Evolutionary conservation across 352 stramenopile species (phyloP).

Genomic region (Phytophthora chlamydospora): DNA sequence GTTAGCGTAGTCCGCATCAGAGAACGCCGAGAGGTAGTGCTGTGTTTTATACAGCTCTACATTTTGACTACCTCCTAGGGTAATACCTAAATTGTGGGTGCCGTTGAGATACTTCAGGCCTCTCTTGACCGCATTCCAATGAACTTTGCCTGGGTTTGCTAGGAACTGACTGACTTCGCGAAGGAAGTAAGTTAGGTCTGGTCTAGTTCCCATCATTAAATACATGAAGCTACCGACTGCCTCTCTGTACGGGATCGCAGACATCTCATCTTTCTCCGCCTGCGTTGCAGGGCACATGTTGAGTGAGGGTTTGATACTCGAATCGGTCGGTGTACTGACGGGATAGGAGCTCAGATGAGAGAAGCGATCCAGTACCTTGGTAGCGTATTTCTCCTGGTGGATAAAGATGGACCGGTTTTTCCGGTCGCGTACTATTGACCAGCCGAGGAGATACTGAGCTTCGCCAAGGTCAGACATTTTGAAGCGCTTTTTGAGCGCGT

Average conservation of each 20-base stretch:
- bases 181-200: constrained; percentile 15
- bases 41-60: not conserved
- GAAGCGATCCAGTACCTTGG: constrained; percentile 24
- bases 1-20: constrained; percentile 36
- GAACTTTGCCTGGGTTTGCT: constrained; percentile 8
- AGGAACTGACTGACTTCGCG: constrained; percentile 34
- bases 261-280: constrained; percentile 16
- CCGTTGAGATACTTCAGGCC: constrained; percentile 21
- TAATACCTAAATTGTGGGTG: constrained; percentile 19
- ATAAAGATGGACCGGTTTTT: constrained; percentile 15
- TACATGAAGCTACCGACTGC: constrained; percentile 29
- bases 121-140: constrained; percentile 29
- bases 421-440: constrained; percentile 16
- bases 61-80: constrained; percentile 4
- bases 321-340: constrained; percentile 12
- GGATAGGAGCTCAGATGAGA: constrained; percentile 6
- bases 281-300: constrained; percentile 10
- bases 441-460: constrained; percentile 12
- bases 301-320: constrained; percentile 4
- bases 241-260: constrained; percentile 16
- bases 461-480: constrained; percentile 17
- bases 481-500: constrained; percentile 19
- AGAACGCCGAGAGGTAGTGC: constrained; percentile 7
- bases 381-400: constrained; percentile 28
- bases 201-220: constrained; percentile 20